A percentile compares a stretch with the other conserved stretches of the same genome.
phyloP scores from a whole-genome alignment of 768 basidiomycete species.

The Chalciporus chontae region DNA sequence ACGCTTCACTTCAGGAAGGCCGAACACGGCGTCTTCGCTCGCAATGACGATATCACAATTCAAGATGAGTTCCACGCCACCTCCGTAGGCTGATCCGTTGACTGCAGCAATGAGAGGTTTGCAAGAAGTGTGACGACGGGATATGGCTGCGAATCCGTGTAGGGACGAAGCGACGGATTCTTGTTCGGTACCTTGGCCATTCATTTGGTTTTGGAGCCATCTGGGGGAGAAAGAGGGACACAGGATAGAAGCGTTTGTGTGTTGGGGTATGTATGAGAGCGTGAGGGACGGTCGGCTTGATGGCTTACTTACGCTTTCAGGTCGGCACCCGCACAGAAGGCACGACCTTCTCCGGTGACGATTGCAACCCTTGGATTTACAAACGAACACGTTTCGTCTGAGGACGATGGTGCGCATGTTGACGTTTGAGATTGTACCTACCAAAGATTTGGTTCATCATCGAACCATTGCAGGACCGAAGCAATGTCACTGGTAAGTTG shows the following conservation, averaged over 20 bases:
- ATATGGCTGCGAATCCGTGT: conserved; percentile 72
- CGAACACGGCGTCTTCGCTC: conserved; percentile 62
- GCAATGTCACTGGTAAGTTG: conserved; percentile 53
- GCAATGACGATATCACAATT: conserved; percentile 81
- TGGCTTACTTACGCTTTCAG: conserved; percentile 55
- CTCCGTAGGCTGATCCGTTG: conserved; percentile 67
- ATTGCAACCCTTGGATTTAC: conserved; percentile 57
- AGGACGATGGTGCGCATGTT: not conserved
- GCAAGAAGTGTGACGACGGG: conserved; percentile 53
- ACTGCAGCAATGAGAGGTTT: conserved; percentile 84
- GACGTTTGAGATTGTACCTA: conserved; percentile 31
- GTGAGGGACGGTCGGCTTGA: not conserved
- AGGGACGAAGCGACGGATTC: conserved; percentile 36
- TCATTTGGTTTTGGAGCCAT: conserved; percentile 55
- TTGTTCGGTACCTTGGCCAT: conserved; percentile 43
- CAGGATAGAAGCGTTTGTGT: not conserved
- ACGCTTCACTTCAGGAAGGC: conserved; percentile 72
- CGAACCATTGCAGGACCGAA: conserved; percentile 65
- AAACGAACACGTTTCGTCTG: not conserved
- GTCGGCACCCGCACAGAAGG: conserved; percentile 81
- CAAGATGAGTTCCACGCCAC: conserved; percentile 62
- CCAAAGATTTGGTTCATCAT: conserved; percentile 70
- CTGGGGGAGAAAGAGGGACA: conserved; percentile 33
- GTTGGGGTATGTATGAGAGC: not conserved
- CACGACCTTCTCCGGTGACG: conserved; percentile 67